These are phyloP conservation scores for Intubia oerlemansii DNA, from an alignment of 2,329 filamentous ascomycete species.

Conservation along the genomic window DNA sequence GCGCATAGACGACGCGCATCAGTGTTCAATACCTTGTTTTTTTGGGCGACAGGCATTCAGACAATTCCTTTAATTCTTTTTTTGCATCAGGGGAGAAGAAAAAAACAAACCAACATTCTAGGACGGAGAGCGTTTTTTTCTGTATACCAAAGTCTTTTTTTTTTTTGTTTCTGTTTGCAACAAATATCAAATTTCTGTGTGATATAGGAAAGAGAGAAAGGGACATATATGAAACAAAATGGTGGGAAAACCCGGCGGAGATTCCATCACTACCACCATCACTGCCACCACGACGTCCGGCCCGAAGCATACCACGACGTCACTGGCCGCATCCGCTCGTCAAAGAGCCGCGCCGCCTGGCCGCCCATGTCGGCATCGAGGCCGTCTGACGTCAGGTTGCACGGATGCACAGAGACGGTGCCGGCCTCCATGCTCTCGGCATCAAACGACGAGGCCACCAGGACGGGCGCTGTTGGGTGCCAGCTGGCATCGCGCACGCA, in stretches of 20 bases:
- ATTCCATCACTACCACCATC: background rate
- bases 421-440: constrained; percentile 48
- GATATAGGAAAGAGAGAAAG: no score
- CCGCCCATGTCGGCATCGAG: constrained; percentile 34
- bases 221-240: no score
- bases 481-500: constrained; percentile 77
- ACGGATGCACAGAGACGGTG: constrained; percentile 52
- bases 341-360: constrained; percentile 35
- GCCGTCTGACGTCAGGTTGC: constrained; percentile 46
- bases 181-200: no score
- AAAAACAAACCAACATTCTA: no score
- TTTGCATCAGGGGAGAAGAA: no score
- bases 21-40: no score
- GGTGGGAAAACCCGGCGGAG: no score
- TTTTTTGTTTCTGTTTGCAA: no score
- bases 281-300: background rate
- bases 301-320: constrained; percentile 3
- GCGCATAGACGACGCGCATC: constrained; percentile 24
- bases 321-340: constrained; percentile 31
- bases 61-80: no score
- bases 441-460: constrained; percentile 33
- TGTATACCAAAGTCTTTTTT: no score
- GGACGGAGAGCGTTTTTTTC: no score
- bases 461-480: constrained; percentile 67
- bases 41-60: no score